phyloP scores from a whole-genome alignment of 345 rosid genomes.

The Erucastrum elatum region DNA sequence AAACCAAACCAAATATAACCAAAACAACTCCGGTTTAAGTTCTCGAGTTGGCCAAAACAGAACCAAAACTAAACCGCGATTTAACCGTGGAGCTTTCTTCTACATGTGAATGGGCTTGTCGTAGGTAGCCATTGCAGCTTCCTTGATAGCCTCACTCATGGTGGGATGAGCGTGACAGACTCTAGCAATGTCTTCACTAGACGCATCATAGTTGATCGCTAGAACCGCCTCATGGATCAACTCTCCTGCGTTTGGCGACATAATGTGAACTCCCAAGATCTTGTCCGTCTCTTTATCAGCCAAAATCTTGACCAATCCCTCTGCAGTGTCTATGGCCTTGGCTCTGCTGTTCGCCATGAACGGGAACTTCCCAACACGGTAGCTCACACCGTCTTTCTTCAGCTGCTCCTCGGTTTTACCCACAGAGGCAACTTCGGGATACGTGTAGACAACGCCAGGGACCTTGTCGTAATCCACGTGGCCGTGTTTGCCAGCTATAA shows the following conservation, averaged over 20 bases:
- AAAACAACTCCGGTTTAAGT: neutral
- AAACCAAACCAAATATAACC: conserved; percentile 14
- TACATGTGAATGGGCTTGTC: conserved; percentile 98
- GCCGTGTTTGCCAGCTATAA: conserved; percentile 93
- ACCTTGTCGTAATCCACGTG: conserved; percentile 97
- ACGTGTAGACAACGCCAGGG: conserved; percentile 97
- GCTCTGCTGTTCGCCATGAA: conserved; percentile 98
- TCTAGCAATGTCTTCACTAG: conserved; percentile 94
- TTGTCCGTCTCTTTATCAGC: conserved; percentile 97
- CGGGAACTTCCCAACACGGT: conserved; percentile 95
- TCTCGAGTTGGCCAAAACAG: conserved; percentile 10
- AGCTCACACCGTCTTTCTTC: conserved; percentile 69
- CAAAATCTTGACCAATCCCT: conserved; percentile 86
- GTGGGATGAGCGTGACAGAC: conserved; percentile 99
- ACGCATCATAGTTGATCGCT: conserved; percentile 83
- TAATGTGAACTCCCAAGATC: conserved; percentile 92
- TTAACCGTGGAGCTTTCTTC: conserved; percentile 21
- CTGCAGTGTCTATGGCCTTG: conserved; percentile 92
- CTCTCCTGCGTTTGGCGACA: conserved; percentile 96
- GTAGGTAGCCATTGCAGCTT: conserved; percentile 99
- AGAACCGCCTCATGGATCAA: conserved; percentile 93
- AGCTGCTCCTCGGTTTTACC: conserved; percentile 99
- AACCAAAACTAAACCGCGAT: neutral
- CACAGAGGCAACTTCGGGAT: conserved; percentile 97
- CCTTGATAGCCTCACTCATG: conserved; percentile 99